phyloP scores from a whole-genome alignment of 164 flowering plant species.

The Malania oleifera region DNA sequence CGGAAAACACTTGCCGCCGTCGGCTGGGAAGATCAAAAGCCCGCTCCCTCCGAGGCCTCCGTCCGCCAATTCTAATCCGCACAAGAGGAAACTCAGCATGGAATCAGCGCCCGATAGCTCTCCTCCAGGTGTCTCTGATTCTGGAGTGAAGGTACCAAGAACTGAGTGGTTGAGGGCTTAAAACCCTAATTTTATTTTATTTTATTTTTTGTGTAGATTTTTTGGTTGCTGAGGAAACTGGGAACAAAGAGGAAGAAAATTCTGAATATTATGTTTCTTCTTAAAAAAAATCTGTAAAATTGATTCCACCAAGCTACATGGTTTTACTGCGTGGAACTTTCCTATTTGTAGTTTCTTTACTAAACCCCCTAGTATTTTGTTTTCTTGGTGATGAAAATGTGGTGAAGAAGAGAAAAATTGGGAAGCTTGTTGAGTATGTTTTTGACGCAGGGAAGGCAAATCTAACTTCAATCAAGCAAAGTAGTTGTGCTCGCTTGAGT shows the following conservation, averaged over 20 bases:
- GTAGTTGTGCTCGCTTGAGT: not conserved
- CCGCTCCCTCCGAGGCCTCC: slow-evolving; percentile 88
- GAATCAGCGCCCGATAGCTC: slow-evolving; percentile 47
- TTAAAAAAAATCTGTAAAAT: not conserved
- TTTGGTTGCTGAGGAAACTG: not conserved
- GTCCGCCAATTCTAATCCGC: slow-evolving; percentile 42
- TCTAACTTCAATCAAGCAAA: not conserved
- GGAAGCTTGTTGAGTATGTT: not conserved
- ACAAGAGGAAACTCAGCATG: slow-evolving; percentile 60
- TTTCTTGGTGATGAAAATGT: too few species aligned
- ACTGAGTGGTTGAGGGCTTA: not conserved
- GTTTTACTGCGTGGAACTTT: not conserved
- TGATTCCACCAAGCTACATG: not conserved
- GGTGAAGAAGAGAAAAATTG: too few species aligned
- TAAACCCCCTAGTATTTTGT: too few species aligned
- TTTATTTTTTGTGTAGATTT: too few species aligned
- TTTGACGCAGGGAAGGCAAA: not conserved
- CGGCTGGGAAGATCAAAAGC: slow-evolving; percentile 46
- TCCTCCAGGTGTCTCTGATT: slow-evolving; percentile 35
- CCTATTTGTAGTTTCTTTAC: not conserved
- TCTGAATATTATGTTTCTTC: not conserved
- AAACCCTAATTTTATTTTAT: not conserved
- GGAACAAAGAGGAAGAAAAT: not conserved
- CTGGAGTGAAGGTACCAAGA: slow-evolving; percentile 69
- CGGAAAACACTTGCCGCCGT: slow-evolving; percentile 20